Conservation (phyloP, 116 monocot genomes). For the Posidonia oceanica region DNA sequence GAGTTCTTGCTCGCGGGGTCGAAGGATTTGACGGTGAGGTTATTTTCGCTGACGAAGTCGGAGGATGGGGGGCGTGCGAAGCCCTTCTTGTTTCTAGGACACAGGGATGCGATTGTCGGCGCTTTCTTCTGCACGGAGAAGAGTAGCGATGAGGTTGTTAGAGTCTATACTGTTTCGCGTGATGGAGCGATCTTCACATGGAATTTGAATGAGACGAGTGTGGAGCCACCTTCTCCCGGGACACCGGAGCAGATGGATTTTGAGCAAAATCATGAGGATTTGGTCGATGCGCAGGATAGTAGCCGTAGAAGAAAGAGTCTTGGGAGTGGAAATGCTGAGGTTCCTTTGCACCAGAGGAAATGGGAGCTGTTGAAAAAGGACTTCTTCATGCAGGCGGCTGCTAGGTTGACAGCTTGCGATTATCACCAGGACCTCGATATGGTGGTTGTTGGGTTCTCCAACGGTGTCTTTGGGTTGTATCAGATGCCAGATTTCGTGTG, state of each 20-base stretch:
- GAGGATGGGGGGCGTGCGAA: constrained; percentile 12
- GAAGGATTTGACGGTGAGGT: constrained; percentile 61
- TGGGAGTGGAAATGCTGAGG: constrained; percentile 11
- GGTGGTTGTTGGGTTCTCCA: constrained; percentile 94
- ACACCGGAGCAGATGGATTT: constrained; percentile 31
- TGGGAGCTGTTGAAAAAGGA: constrained; percentile 90
- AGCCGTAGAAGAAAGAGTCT: constrained; percentile 18
- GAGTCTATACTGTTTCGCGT: constrained; percentile 52
- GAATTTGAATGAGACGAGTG: constrained; percentile 34
- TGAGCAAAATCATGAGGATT: background rate
- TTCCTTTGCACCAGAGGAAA: constrained; percentile 34
- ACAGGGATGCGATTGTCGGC: constrained; percentile 62
- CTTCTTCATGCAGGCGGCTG: constrained; percentile 77
- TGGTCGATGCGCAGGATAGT: background rate
- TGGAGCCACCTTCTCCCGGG: constrained; percentile 44
- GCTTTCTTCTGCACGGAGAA: constrained; percentile 60
- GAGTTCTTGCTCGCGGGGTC: constrained; percentile 61
- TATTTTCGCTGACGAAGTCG: constrained; percentile 34
- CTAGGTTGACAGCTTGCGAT: constrained; percentile 80
- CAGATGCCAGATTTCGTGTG: constrained; percentile 98
- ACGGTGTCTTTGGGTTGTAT: constrained; percentile 91
- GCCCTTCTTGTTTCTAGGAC: constrained; percentile 76
- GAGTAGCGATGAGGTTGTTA: constrained; percentile 26
- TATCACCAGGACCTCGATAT: constrained; percentile 83
- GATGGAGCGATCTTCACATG: constrained; percentile 88